Conservation (phyloP, 371 early-diverging fungal genomes). For the Syncephalastrum sp. region DNA sequence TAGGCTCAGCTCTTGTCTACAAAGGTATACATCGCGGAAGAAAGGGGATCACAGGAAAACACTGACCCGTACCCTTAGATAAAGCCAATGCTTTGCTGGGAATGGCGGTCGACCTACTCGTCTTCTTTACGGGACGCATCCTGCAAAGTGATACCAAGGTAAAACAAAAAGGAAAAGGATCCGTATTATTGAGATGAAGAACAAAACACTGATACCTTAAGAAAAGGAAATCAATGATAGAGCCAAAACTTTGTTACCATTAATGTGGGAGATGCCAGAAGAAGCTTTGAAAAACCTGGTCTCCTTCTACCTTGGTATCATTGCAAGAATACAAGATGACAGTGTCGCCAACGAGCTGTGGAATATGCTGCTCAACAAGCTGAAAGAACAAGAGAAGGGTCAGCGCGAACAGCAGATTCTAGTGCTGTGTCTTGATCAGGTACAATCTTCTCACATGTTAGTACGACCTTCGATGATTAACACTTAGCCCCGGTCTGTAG, state of each 20-base stretch:
- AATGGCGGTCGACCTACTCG: conserved; percentile 16
- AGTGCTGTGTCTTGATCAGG: conserved; percentile 11
- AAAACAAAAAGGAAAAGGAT: too few relatives aligned
- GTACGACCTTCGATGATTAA: too few relatives aligned
- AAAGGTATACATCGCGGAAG: conserved; percentile 18
- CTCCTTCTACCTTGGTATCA: conserved; percentile 14
- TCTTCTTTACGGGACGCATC: neutral
- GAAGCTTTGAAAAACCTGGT: conserved; percentile 10
- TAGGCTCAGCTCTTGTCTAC: conserved; percentile 32
- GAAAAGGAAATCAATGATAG: conserved; percentile 13
- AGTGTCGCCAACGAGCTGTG: conserved; percentile 17
- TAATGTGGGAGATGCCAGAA: conserved; percentile 20
- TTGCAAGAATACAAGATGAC: conserved; percentile 10
- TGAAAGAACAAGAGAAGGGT: conserved; percentile 8
- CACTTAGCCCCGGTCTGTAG: too few relatives aligned
- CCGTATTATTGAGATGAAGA: neutral
- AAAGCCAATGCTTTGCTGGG: conserved; percentile 8
- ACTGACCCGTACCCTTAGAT: conserved; percentile 6
- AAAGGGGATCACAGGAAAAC: neutral
- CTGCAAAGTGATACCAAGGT: conserved; percentile 2
- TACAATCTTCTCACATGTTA: neutral
- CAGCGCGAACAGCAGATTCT: neutral
- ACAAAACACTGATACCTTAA: neutral
- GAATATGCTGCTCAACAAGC: conserved; percentile 10
- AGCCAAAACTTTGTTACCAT: conserved; percentile 12